Percentiles rank a stretch among this genome's conserved stretches.
Evolutionary conservation across 306 rosid genomes (phyloP).

Genomic region (Quercus berberidifolia): DNA sequence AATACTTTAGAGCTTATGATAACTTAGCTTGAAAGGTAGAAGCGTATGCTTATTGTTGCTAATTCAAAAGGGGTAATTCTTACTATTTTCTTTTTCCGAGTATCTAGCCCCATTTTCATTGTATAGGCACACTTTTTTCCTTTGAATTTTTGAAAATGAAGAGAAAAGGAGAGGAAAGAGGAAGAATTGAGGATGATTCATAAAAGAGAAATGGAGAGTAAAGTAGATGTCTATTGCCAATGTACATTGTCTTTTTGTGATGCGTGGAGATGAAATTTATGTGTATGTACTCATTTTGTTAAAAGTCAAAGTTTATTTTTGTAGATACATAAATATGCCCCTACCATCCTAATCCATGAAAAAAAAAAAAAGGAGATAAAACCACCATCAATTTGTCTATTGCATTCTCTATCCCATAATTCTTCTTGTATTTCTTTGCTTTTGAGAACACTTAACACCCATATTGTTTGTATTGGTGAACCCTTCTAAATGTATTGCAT

Average conservation of each 20-base stretch:
- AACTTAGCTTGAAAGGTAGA: neutral
- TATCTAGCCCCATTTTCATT: no score
- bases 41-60: neutral
- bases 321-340: neutral
- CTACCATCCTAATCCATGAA: neutral
- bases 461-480: neutral
- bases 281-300: neutral
- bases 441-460: neutral
- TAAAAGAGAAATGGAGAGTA: neutral
- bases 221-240: neutral
- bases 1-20: neutral
- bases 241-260: neutral
- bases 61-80: no score
- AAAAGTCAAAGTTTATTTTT: neutral
- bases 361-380: neutral
- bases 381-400: neutral
- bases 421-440: neutral
- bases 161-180: neutral
- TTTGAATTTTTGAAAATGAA: neutral
- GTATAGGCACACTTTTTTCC: neutral
- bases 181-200: neutral
- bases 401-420: neutral
- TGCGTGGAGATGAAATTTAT: neutral
- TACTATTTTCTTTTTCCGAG: no score
- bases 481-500: neutral